phyloP scores from a whole-genome alignment of 192 early-diverging fungal genomes.

The Backusella macrospora region DNA sequence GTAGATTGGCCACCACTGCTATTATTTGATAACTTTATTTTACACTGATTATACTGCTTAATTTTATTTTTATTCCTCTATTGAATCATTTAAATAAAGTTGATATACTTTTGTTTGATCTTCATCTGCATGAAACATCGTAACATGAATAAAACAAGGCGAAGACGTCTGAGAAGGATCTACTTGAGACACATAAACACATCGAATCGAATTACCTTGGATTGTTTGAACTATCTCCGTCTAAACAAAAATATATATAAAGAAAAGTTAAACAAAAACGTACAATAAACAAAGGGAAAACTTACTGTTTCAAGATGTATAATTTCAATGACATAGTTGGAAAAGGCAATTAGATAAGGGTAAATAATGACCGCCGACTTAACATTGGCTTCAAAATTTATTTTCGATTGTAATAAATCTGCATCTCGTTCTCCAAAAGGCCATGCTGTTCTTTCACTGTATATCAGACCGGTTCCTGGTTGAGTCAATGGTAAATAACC shows the following conservation, averaged over 20 bases:
- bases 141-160: slow-evolving; percentile 14
- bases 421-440: neutral
- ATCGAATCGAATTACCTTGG: slow-evolving; percentile 25
- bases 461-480: slow-evolving; percentile 2
- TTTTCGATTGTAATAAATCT: neutral
- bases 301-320: slow-evolving; percentile 30
- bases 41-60: neutral
- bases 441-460: slow-evolving; percentile 11
- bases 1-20: too few relatives aligned
- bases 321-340: slow-evolving; percentile 27
- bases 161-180: neutral
- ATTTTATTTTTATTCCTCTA: slow-evolving; percentile 13
- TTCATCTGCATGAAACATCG: slow-evolving; percentile 23
- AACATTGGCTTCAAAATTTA: slow-evolving; percentile 20
- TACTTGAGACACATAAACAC: slow-evolving; percentile 20
- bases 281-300: neutral
- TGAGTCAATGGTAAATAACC: slow-evolving; percentile 5
- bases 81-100: slow-evolving; percentile 11
- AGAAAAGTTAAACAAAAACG: neutral
- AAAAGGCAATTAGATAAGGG: slow-evolving; percentile 25
- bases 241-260: slow-evolving; percentile 14
- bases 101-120: slow-evolving; percentile 16
- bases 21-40: too few relatives aligned
- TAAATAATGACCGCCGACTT: slow-evolving; percentile 14
- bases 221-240: slow-evolving; percentile 27